Evolutionary conservation across 192 early-diverging fungal species (phyloP).

Genomic region (Coemansia sp.): DNA sequence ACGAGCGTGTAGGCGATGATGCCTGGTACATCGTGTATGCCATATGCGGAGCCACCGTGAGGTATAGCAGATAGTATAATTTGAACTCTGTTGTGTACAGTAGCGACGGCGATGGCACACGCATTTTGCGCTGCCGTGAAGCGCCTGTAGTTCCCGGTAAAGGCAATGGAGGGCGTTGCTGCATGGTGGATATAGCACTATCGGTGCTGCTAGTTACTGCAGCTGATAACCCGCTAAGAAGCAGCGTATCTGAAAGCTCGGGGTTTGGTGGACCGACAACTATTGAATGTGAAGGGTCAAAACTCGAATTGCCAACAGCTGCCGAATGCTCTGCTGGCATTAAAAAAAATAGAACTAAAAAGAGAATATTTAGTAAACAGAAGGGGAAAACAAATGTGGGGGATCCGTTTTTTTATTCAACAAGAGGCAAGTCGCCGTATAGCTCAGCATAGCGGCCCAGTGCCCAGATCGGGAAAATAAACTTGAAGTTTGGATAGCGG

Average conservation of each 20-base stretch:
- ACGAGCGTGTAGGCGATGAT: conserved; percentile 36
- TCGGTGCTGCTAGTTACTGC: conserved; percentile 6
- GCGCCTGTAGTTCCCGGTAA: conserved; percentile 20
- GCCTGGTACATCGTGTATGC: conserved; percentile 58
- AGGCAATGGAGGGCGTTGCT: background rate
- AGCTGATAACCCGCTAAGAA: conserved; percentile 19
- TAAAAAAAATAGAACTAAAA: background rate
- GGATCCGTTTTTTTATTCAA: conserved; percentile 23
- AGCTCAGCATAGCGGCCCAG: conserved; percentile 76
- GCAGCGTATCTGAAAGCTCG: conserved; percentile 12
- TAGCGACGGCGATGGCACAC: conserved; percentile 59
- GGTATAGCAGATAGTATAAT: conserved; percentile 65
- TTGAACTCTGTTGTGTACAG: conserved; percentile 73
- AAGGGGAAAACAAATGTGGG: too few relatives aligned
- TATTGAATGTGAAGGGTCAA: background rate
- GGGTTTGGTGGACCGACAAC: background rate
- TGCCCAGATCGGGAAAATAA: conserved; percentile 89
- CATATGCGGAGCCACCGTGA: conserved; percentile 63
- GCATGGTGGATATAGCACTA: background rate
- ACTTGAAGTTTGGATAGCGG: conserved; percentile 94
- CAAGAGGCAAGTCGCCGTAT: conserved; percentile 60
- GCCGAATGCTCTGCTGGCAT: background rate
- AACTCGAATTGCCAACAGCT: too few relatives aligned
- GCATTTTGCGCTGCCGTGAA: conserved; percentile 70
- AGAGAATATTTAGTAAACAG: too few relatives aligned